Evolutionary conservation across 306 rosid species (phyloP), one percentile per base, ranked within the genome.

Genomic region (Castanea sativa): DNA sequence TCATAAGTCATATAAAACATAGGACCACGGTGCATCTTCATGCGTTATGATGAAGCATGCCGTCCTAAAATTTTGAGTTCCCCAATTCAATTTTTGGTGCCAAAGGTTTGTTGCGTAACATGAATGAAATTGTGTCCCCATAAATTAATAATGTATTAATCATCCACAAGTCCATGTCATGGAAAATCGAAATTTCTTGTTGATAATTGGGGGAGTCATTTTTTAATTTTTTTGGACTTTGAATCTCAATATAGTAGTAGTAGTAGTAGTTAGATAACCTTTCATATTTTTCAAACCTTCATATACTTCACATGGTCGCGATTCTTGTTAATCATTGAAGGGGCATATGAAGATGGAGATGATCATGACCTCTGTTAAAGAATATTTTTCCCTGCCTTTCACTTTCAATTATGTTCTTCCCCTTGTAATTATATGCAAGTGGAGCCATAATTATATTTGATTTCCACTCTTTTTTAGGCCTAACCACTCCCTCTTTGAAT

Each of bases 321-420:
- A 85, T 86, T 85, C 84, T 68, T 53, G 88, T 88, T 83, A 90
- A 90, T 88, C 83, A 88, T 86, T 88, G 92, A 88, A 55, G 75
- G 68, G 74, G 85, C 81, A 81, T 76, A 79, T 53, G 61, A 69
- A 78, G 81, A 83, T 85, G 87, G 88, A 57, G 83, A 82, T 58
- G 73, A 87, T 88, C 73, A 75, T 86, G 82, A 64, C 67, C 43
- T 74, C 52, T 69, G 4, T 73, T 75, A n/a, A 52, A n/a, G 8
- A 25, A 43, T 75, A 25, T 43, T 75, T 57, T 78, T 55, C 75
- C 18, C 14, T 8, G 58, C 72, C 70, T 83, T 53, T 81, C 77
- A 51, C 74, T 76, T 53, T 73, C 41, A 82, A 74, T 64, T 56
- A 38, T 71, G 19, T 56, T 75, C 7, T 76, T 79, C 32, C 74